Base-by-base conservation (phyloP, 371 early-diverging fungal species). In the Mucor circinelloides region DNA sequence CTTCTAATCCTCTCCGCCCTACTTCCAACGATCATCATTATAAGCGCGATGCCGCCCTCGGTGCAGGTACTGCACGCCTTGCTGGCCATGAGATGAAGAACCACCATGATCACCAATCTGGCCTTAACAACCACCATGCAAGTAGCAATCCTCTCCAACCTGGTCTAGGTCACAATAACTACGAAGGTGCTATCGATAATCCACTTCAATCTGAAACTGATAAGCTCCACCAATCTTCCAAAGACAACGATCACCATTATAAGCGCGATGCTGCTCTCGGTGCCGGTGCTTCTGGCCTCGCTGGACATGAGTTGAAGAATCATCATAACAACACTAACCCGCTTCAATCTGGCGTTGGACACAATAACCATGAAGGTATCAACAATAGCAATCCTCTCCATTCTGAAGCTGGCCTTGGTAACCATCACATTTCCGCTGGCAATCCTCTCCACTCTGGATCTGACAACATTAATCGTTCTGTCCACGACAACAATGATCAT, bases 41-140 rank as follows among this genome's bases (percentile, higher is more conserved):
- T 27, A 57, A 21, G 19, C 61, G 62, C 23, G 58, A 70, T 19
- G 52, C 66, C 38, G 62, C 52, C 23, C n/a, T 60, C 7, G 62
- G 38, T 25, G 28, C 66, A 23, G 70, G 66, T 23, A 57, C 60
- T 21, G 65, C 56, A 17, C 65, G 65, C 44, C 10, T 61, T 17
- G 65, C 61, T 23, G 65, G 60, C 8, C 58, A 70, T 17, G 70
- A 38, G 15, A 21, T 62, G 19, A 46, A 66, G 28, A 58, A 67
- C 25, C 68, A 67, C n/a, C 56, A 67, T 21, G 27, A 63, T 17
- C 52, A 54, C 2, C 32, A 63, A 38, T 17, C 28, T 23, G 21
- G 34, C 3, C 2, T 54, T 54, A 12, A 28, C 6, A 27, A 15
- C 15, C 5, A 28, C 13, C 30, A 54, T 13, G 17, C n/a, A n/a